Percentiles rank a stretch among this genome's conserved stretches.
phyloP scores from a whole-genome alignment of 2,329 filamentous ascomycete species.

The Nemania sp. region DNA sequence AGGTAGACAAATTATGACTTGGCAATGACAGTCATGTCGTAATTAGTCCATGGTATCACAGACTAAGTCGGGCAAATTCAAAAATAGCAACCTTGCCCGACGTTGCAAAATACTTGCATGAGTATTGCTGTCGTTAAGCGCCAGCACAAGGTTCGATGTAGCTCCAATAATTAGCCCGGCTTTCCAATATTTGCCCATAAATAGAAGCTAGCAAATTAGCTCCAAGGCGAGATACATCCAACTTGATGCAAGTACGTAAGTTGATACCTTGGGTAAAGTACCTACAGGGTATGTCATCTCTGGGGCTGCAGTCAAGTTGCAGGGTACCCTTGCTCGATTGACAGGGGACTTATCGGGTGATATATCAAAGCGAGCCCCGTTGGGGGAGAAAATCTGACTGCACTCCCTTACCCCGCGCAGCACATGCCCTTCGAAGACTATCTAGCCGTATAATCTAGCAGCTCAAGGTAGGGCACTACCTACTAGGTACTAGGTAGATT shows the following conservation, averaged over 20 bases:
- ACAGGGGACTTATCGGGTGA: slow-evolving; percentile 25
- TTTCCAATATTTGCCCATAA: slow-evolving; percentile 33
- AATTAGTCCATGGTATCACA: slow-evolving; percentile 32
- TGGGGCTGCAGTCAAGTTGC: not conserved
- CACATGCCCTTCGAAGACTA: not conserved
- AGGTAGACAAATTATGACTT: not conserved
- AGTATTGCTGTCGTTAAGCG: slow-evolving; percentile 34
- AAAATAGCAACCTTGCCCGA: slow-evolving; percentile 39
- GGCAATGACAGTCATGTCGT: slow-evolving; percentile 15
- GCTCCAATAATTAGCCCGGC: slow-evolving; percentile 31
- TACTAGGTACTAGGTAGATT: too few relatives aligned
- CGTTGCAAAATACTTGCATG: slow-evolving; percentile 29
- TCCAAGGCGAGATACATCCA: too few relatives aligned
- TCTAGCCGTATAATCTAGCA: not conserved
- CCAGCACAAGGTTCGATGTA: slow-evolving; percentile 31
- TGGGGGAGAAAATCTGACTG: slow-evolving; percentile 17
- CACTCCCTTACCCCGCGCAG: slow-evolving; percentile 18
- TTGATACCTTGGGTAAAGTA: not conserved
- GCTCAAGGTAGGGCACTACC: not conserved
- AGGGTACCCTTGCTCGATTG: not conserved
- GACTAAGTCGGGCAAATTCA: slow-evolving; percentile 37
- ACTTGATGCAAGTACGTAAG: not conserved
- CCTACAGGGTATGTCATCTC: not conserved
- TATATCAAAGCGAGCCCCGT: slow-evolving; percentile 16
- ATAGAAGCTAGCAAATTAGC: slow-evolving; percentile 31